Conservation (phyloP, 768 basidiomycete species). For the Pisolithus tinctorius region DNA sequence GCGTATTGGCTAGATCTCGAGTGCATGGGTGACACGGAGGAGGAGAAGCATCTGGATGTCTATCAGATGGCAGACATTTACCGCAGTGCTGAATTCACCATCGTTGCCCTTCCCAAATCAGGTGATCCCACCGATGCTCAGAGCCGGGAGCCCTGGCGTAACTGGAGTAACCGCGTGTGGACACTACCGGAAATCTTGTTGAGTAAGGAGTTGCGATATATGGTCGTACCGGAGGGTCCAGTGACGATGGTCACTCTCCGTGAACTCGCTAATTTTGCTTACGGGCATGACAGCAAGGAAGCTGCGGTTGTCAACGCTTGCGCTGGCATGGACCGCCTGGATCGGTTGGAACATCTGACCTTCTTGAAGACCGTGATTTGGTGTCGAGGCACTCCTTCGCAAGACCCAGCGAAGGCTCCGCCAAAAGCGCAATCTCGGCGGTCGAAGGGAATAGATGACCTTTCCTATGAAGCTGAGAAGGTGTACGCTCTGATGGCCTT, state of each 20-base stretch:
- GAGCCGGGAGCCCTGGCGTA: slow-evolving; percentile 5
- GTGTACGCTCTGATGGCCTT: slow-evolving; percentile 19
- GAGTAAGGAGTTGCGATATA: slow-evolving; percentile 6
- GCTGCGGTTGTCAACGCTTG: slow-evolving; percentile 10
- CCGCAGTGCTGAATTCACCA: slow-evolving; percentile 7
- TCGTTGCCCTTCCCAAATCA: slow-evolving; percentile 7
- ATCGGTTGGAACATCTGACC: slow-evolving; percentile 13
- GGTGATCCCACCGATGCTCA: neutral
- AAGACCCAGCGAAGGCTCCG: neutral
- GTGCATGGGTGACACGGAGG: slow-evolving; percentile 7
- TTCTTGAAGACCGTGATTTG: slow-evolving; percentile 14
- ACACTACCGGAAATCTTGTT: slow-evolving; percentile 10
- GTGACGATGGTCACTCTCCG: neutral
- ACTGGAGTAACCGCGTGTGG: slow-evolving; percentile 15
- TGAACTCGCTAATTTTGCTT: slow-evolving; percentile 12
- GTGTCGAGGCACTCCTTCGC: slow-evolving; percentile 8
- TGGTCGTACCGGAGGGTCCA: neutral
- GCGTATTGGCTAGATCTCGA: slow-evolving; percentile 18
- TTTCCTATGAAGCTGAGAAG: slow-evolving; percentile 10
- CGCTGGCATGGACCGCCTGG: slow-evolving; percentile 3
- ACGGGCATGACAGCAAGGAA: slow-evolving; percentile 5
- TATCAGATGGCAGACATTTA: slow-evolving; percentile 16
- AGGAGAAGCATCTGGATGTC: slow-evolving; percentile 10
- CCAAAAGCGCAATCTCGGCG: neutral
- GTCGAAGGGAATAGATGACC: neutral